Base-by-base conservation (phyloP, 352 stramenopile genomes). In the Globisporangium cystogenes region DNA sequence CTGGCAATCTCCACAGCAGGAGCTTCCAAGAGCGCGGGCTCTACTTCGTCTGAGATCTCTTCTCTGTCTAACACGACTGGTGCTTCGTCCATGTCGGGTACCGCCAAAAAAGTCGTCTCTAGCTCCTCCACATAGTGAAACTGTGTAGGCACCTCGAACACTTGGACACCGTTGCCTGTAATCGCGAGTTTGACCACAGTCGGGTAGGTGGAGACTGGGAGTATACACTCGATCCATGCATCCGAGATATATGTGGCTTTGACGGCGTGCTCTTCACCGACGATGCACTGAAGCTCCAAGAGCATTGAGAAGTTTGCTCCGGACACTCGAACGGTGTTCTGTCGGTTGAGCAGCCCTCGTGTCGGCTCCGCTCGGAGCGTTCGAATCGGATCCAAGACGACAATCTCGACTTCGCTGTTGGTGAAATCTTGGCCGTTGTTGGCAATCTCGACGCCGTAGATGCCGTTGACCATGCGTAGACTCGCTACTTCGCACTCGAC, bases 341-440 rank as follows among this genome's bases (percentile, higher is more conserved):
- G 33, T 31, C 44, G 49, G 35, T 61, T 65, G 33, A 75, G 59
- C 1, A 51, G 16, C 14, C 63, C 64, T 35, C 52, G 45, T 0
- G 51, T 26, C 7, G 73, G 70, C 20, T 65, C 53, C 12, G 80
- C 45, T 3, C 35, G 42, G 0, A 62, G 7, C 4, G 65, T 16
- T 20, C 44, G 41, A 16, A 82, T 62, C 8, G 60, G 57, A 15
- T 51, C 4, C 33, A 68, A 26, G 1, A 80, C 49, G 21, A 92
- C 54, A 48, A 96, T 90, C 37, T 82, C 62, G 0, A 91, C 64
- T 21, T 90, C 81, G 29, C 65, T 90, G 42, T 86, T 76, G 5
- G 87, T 97, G 45, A 95, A 97, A 48, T 98, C 93, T 53, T 96
- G 77, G 0, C 78, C 86, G 53, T 98, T 98, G 40, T 91, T 96